Conservation (phyloP, 805 yeast genomes). For the Wickerhamiella qilinensis region DNA sequence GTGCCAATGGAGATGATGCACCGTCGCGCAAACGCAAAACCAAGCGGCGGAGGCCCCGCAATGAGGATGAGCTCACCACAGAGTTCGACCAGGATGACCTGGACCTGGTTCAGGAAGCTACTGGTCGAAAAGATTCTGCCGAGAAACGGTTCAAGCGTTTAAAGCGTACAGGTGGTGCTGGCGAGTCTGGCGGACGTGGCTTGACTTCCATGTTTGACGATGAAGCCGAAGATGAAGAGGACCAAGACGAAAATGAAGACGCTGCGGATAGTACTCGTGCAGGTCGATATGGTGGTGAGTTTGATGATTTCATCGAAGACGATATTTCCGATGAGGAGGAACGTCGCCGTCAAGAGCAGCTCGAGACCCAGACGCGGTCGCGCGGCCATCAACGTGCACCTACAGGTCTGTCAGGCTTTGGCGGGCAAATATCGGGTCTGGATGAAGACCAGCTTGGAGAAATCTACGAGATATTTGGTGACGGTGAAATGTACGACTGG, state of each 20-base stretch:
- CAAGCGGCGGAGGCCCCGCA: slow-evolving; percentile 8
- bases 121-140: slow-evolving; percentile 33
- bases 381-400: slow-evolving; percentile 6
- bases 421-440: slow-evolving; percentile 28
- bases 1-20: slow-evolving; percentile 12
- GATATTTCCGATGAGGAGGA: slow-evolving; percentile 79
- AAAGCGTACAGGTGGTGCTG: slow-evolving; percentile 47
- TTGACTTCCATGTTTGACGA: slow-evolving; percentile 61
- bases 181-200: slow-evolving; percentile 14
- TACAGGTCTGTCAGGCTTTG: slow-evolving; percentile 10
- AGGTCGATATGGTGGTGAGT: slow-evolving; percentile 47
- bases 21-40: slow-evolving; percentile 3
- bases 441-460: slow-evolving; percentile 89
- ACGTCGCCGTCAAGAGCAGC: slow-evolving; percentile 38
- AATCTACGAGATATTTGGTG: slow-evolving; percentile 88
- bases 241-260: slow-evolving; percentile 23
- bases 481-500: slow-evolving; percentile 96
- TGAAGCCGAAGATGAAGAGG: slow-evolving; percentile 27
- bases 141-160: slow-evolving; percentile 58
- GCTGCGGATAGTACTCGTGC: slow-evolving; percentile 3
- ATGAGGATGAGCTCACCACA: slow-evolving; percentile 10
- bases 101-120: slow-evolving; percentile 77
- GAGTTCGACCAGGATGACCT: slow-evolving; percentile 89
- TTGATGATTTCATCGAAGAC: slow-evolving; percentile 94
- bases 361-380: slow-evolving; percentile 20